phyloP scores from a whole-genome alignment of 2,329 filamentous ascomycete genomes.

The Arthrobotrys sinensis region DNA sequence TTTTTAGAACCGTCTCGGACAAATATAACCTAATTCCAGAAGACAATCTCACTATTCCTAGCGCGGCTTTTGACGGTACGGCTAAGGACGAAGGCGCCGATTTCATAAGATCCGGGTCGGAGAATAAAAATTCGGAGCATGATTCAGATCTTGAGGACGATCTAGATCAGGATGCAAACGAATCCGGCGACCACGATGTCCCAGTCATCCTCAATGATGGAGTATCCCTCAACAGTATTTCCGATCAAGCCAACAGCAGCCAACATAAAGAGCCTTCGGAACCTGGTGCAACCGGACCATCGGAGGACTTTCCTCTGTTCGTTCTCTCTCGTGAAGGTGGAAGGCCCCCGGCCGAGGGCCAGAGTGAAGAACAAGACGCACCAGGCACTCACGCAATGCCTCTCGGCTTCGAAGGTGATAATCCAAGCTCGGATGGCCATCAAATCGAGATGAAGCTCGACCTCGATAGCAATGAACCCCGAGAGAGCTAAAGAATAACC shows the following conservation, averaged over 20 bases:
- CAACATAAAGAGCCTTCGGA: background rate
- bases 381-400: constrained; percentile 10
- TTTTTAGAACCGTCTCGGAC: constrained; percentile 98
- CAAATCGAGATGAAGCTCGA: constrained; percentile 54
- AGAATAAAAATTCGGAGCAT: constrained; percentile 60
- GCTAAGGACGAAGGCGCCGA: constrained; percentile 25
- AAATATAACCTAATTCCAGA: constrained; percentile 88
- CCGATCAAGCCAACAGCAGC: constrained; percentile 22
- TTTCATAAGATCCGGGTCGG: constrained; percentile 61
- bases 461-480: background rate
- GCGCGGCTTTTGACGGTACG: constrained; percentile 63
- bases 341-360: background rate
- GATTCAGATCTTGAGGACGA: constrained; percentile 66
- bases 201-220: constrained; percentile 42
- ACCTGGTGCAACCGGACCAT: background rate
- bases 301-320: constrained; percentile 59
- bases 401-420: constrained; percentile 30
- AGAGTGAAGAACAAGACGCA: background rate
- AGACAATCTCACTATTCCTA: constrained; percentile 94
- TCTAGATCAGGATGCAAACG: constrained; percentile 65
- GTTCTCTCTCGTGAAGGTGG: constrained; percentile 37
- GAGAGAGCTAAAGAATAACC: background rate
- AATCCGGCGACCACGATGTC: constrained; percentile 34
- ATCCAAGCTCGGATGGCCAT: constrained; percentile 27
- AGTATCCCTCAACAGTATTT: background rate